Evolutionary conservation across 768 basidiomycete genomes (phyloP), one percentile per base, ranked within the genome.

Genomic region (Termitomyces bulborhizus): DNA sequence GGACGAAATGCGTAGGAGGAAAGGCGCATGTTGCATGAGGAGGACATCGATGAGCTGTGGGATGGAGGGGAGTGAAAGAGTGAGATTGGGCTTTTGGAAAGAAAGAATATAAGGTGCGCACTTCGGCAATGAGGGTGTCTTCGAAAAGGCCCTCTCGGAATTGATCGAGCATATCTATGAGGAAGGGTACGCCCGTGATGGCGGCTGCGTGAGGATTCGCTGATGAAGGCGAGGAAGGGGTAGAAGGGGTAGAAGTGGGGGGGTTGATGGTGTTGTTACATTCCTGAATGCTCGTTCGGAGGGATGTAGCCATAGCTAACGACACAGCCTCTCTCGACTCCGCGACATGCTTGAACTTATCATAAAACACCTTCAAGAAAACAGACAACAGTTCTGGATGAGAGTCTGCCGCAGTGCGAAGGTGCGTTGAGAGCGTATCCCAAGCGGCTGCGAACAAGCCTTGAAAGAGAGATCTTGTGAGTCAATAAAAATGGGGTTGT

Each of bases 91-190:
- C 3, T 8, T 32, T 32, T 9, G 15, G 36, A 37, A 15, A 24
- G 3, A 32, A 26, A 27, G 54, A 24, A 8, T 21, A 34, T 27
- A 67, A 3, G 18, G 18, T 21, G 3, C 75, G 42, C 60, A 85
- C 85, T 64, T 72, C 59, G 5, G 78, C 63, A 44, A 83, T 72
- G 6, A 63, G 57, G 4, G 37, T 59, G 40, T 83, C 74, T 1
- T 68, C 56, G 55, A 85, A 85, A 13, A 88, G 61, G 0, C 71
- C 67, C 6, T 73, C 66, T 2, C 79, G 79, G 57, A 88, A 87
- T 5, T 74, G 70, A 9, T 76, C 71, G 41, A 88, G 60, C 34
- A 86, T 66, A 39, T 69, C 69, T 13, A 77, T 70, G 29, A 84
- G 65, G 27, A 67, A 54, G 12, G 60, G 54, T 54, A 69, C 34